These are phyloP conservation scores for Sesbania bispinosa DNA, from an alignment of 306 rosid species.

Conservation along the genomic window DNA sequence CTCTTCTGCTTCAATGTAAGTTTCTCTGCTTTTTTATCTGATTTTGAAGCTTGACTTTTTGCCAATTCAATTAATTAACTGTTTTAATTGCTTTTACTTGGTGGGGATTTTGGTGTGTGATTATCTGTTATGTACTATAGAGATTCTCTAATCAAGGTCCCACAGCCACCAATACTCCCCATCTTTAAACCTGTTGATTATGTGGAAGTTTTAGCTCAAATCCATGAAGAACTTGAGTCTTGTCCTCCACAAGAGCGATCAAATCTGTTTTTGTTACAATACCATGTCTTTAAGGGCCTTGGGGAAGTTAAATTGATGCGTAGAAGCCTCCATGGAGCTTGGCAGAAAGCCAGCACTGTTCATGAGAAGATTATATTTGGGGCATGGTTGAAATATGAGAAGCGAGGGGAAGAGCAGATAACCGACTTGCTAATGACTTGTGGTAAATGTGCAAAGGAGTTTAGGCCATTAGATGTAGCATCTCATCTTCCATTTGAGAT, in stretches of 20 bases:
- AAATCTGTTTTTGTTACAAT: conserved; percentile 66
- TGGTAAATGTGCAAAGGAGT: conserved; percentile 75
- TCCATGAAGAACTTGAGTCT: conserved; percentile 91
- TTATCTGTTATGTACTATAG: conserved; percentile 38
- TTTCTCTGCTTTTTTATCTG: conserved; percentile 4
- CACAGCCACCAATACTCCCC: conserved; percentile 79
- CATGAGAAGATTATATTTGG: conserved; percentile 85
- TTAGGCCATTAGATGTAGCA: conserved; percentile 61
- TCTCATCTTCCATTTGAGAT: conserved; percentile 47
- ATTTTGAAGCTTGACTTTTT: neutral
- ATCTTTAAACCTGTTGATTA: conserved; percentile 78
- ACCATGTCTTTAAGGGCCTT: conserved; percentile 87
- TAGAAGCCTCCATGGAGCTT: conserved; percentile 81
- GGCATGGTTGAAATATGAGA: conserved; percentile 93
- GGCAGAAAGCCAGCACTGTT: conserved; percentile 68
- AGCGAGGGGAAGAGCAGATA: conserved; percentile 73
- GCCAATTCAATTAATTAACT: neutral
- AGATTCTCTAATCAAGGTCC: conserved; percentile 88
- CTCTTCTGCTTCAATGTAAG: conserved; percentile 80
- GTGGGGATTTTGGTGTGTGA: neutral
- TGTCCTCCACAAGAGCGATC: conserved; percentile 70
- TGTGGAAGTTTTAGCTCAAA: conserved; percentile 85
- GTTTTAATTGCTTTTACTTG: neutral
- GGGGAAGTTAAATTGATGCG: conserved; percentile 85
- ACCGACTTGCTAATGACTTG: conserved; percentile 69